Percentiles rank a stretch among this genome's conserved stretches.
Evolutionary conservation across 2,329 filamentous ascomycete genomes (phyloP).

Genomic region (Scytalidium sp.): DNA sequence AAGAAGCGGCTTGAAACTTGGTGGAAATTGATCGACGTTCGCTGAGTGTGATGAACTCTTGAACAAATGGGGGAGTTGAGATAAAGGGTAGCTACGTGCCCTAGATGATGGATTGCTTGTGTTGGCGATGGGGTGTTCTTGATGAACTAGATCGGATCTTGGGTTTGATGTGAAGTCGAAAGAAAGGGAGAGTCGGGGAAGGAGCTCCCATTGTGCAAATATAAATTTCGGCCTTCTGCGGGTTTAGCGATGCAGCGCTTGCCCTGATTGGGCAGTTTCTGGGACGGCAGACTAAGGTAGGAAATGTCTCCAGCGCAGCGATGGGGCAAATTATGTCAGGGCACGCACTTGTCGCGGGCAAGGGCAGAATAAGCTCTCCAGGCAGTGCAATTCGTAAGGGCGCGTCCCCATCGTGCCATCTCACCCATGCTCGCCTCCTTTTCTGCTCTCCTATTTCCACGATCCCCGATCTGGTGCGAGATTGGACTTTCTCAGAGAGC

Average conservation of each 20-base stretch:
- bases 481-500: no score
- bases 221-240: constrained; percentile 12
- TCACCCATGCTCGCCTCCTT: background rate
- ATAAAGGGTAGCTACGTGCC: constrained; percentile 88
- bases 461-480: no score
- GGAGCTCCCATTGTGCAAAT: constrained; percentile 14
- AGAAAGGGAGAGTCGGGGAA: constrained; percentile 13
- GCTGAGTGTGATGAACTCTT: constrained; percentile 55
- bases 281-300: background rate
- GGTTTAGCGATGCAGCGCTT: background rate
- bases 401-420: no score
- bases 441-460: no score
- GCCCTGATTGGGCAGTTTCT: background rate
- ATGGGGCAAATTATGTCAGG: no score
- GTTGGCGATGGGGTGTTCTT: constrained; percentile 17
- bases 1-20: constrained; percentile 52
- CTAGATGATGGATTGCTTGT: constrained; percentile 53
- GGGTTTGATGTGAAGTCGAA: constrained; percentile 19
- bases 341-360: background rate
- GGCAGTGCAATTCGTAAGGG: no score
- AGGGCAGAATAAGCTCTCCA: background rate
- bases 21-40: constrained; percentile 38
- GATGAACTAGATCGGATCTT: constrained; percentile 28
- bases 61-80: constrained; percentile 64
- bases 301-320: no score